These are phyloP conservation scores for Debaryomyces singareniensis DNA, from an alignment of 1,139 yeast species.

Conservation along the genomic window DNA sequence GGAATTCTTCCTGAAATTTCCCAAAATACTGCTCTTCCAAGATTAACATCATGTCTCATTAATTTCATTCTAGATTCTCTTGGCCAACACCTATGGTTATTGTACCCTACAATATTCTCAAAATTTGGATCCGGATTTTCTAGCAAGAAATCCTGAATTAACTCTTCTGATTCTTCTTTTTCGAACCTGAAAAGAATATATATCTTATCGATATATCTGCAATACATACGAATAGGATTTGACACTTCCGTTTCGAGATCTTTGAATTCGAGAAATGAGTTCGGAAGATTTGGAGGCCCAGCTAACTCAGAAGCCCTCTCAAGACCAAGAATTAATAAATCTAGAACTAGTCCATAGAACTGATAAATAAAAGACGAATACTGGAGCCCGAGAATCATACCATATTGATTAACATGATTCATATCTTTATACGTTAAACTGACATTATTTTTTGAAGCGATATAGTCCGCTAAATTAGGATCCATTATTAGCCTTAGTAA, in stretches of 20 bases:
- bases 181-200: slow-evolving; percentile 74
- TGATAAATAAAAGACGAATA: slow-evolving; percentile 88
- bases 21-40: slow-evolving; percentile 92
- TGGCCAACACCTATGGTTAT: slow-evolving; percentile 93
- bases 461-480: slow-evolving; percentile 89
- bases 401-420: slow-evolving; percentile 88
- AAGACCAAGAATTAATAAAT: slow-evolving; percentile 73
- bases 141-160: slow-evolving; percentile 67
- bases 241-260: slow-evolving; percentile 51
- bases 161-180: slow-evolving; percentile 65
- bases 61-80: slow-evolving; percentile 85
- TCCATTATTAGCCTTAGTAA: slow-evolving; percentile 77
- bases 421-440: slow-evolving; percentile 84
- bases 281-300: slow-evolving; percentile 68
- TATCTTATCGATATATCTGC: slow-evolving; percentile 77
- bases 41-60: slow-evolving; percentile 84
- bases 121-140: slow-evolving; percentile 92
- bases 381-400: slow-evolving; percentile 81
- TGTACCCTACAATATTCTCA: slow-evolving; percentile 81
- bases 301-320: slow-evolving; percentile 88
- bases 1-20: slow-evolving; percentile 81
- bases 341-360: slow-evolving; percentile 81
- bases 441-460: slow-evolving; percentile 86
- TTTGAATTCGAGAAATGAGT: slow-evolving; percentile 69
- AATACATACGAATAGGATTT: slow-evolving; percentile 72